Percentiles rank a stretch among this genome's conserved stretches.
These are phyloP conservation scores for Wilhelminamyces savonicus DNA, from an alignment of 805 yeast species.

Conservation along the genomic window DNA sequence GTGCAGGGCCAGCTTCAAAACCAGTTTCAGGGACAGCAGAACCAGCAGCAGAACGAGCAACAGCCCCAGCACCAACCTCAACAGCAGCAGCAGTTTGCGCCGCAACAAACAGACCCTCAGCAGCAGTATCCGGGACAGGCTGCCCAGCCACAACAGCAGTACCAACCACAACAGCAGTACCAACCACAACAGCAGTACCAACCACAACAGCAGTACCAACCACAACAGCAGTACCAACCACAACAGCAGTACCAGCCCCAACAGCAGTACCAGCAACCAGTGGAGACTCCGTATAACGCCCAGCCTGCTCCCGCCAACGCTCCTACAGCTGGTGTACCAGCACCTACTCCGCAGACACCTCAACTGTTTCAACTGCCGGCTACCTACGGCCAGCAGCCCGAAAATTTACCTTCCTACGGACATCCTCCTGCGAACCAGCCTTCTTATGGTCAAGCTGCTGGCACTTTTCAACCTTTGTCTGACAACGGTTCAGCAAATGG, in stretches of 20 bases:
- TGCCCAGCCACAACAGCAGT: no score
- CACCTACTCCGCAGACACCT: not conserved
- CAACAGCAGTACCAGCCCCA: not conserved
- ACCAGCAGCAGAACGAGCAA: slow-evolving; percentile 1
- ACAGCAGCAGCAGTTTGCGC: not conserved
- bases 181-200: slow-evolving; percentile 6
- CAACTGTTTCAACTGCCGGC: not conserved
- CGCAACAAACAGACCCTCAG: slow-evolving; percentile 7
- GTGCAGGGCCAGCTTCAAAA: slow-evolving; percentile 1
- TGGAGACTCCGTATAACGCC: not conserved
- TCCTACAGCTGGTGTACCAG: not conserved
- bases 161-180: no score
- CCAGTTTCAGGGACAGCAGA: slow-evolving; percentile 1
- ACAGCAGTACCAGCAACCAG: not conserved
- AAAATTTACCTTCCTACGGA: slow-evolving; percentile 6
- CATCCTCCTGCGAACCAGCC: not conserved
- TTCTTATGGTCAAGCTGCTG: not conserved
- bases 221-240: not conserved
- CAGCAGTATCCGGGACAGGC: no score
- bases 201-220: slow-evolving; percentile 3
- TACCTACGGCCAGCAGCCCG: slow-evolving; percentile 3
- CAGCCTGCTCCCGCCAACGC: not conserved
- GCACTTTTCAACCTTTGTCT: slow-evolving; percentile 1
- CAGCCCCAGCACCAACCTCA: slow-evolving; percentile 3
- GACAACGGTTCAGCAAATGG: not conserved